Percentiles rank a stretch among this genome's conserved stretches.
These are phyloP conservation scores for Areca catechu DNA, from an alignment of 176 grass and related monocot species.

Conservation along the genomic window DNA sequence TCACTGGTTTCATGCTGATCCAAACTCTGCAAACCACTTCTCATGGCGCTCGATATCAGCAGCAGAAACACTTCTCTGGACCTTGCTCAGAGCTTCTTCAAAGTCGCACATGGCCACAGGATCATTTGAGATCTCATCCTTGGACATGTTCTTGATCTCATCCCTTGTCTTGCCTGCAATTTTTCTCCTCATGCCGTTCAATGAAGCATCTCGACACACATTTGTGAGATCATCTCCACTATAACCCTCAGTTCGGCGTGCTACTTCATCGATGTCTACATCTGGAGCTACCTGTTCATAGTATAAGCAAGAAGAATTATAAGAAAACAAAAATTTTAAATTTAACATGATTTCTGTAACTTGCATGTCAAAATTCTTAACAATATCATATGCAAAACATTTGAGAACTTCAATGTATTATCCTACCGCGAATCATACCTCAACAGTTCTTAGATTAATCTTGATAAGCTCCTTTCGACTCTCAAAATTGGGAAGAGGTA, in stretches of 20 bases:
- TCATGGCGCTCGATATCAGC: constrained; percentile 78
- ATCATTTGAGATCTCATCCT: constrained; percentile 86
- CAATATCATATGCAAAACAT: no score
- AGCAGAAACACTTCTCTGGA: constrained; percentile 86
- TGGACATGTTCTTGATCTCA: constrained; percentile 87
- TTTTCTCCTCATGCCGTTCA: constrained; percentile 94
- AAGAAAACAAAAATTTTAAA: no score
- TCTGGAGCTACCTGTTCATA: constrained; percentile 48
- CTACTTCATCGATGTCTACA: constrained; percentile 72
- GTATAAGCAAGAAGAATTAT: not conserved
- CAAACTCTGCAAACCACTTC: constrained; percentile 92
- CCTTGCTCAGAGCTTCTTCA: constrained; percentile 66
- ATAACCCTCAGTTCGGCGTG: constrained; percentile 70
- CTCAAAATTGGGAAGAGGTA: constrained; percentile 94
- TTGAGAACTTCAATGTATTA: no score
- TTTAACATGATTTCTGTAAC: no score
- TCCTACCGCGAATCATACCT: constrained; percentile 43
- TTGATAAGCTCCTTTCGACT: constrained; percentile 95
- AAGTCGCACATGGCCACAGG: constrained; percentile 91
- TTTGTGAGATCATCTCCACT: constrained; percentile 92
- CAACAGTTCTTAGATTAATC: constrained; percentile 92
- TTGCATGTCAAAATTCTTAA: no score
- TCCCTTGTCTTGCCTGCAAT: constrained; percentile 90
- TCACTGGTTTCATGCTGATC: constrained; percentile 27
- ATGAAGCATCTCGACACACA: constrained; percentile 90